phyloP scores from a whole-genome alignment of 2,329 filamentous ascomycete genomes.

The Epichloe festucae region DNA sequence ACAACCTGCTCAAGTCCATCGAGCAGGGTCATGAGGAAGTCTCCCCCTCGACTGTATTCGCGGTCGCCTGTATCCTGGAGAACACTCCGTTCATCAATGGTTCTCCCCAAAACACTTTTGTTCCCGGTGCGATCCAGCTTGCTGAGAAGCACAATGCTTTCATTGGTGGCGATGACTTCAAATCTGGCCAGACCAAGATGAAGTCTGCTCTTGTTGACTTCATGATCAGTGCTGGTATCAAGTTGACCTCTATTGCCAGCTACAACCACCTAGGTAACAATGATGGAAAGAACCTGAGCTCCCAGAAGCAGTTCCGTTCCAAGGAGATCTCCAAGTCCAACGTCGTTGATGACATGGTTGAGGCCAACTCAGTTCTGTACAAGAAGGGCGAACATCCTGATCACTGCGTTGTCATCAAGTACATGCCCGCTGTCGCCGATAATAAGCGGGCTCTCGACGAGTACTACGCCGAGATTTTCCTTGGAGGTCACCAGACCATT shows the following conservation, averaged over 20 bases:
- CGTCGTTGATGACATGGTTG: conserved; percentile 99
- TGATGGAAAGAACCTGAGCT: conserved; percentile 96
- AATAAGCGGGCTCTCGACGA: conserved; percentile 98
- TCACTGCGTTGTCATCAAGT: conserved; percentile 99
- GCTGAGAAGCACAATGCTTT: conserved; percentile 79
- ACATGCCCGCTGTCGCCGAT: conserved; percentile 97
- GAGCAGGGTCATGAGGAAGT: conserved; percentile 78
- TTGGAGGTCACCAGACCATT: conserved; percentile 97
- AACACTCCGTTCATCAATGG: conserved; percentile 94
- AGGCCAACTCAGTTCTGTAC: conserved; percentile 86
- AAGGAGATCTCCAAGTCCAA: conserved; percentile 99
- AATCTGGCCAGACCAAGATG: conserved; percentile 99
- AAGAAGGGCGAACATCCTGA: conserved; percentile 87
- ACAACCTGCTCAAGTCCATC: conserved; percentile 83
- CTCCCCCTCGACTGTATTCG: conserved; percentile 91
- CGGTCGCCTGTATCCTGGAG: conserved; percentile 87
- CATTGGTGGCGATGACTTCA: conserved; percentile 98
- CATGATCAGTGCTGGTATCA: conserved; percentile 96
- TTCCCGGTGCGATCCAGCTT: conserved; percentile 80
- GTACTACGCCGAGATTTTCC: conserved; percentile 99
- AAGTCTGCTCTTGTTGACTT: conserved; percentile 98
- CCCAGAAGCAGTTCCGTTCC: conserved; percentile 95
- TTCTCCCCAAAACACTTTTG: conserved; percentile 94
- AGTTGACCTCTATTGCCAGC: conserved; percentile 93
- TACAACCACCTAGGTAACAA: conserved; percentile 99